Percentiles rank a stretch among this genome's conserved stretches.
phyloP scores from a whole-genome alignment of 352 stramenopile genomes.

The Phytophthora meadii region DNA sequence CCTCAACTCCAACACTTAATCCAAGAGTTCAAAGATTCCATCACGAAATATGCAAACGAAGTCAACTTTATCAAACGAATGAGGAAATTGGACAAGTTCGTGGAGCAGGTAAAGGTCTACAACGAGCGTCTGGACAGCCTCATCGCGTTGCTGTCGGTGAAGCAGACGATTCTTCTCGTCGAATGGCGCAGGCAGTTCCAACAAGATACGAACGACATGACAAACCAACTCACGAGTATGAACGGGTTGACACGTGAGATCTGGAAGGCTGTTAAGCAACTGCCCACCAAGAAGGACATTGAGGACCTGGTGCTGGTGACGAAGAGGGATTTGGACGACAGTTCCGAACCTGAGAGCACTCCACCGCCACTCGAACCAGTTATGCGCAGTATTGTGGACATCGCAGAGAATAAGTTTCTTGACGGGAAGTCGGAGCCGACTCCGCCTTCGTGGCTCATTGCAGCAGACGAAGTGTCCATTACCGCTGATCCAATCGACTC shows the following conservation, averaged over 20 bases:
- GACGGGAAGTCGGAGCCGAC: neutral
- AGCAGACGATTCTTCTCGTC: neutral
- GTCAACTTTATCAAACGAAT: constrained; percentile 1
- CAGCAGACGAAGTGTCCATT: neutral
- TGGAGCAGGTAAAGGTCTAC: constrained; percentile 1
- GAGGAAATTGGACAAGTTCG: neutral
- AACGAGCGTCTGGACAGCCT: constrained; percentile 5
- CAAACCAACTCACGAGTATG: neutral
- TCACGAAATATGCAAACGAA: no score
- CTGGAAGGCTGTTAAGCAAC: neutral
- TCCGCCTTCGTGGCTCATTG: neutral
- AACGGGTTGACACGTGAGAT: neutral
- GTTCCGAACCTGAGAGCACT: neutral
- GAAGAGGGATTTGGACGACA: neutral
- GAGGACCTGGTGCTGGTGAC: no score
- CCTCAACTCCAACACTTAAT: no score
- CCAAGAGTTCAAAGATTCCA: no score
- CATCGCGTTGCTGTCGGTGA: neutral
- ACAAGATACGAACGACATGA: neutral
- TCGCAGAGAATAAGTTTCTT: neutral
- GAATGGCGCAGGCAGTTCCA: constrained; percentile 2
- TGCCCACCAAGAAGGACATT: neutral
- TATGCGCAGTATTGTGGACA: neutral
- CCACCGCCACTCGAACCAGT: neutral
- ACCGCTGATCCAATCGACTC: neutral